Evolutionary conservation across 2,329 filamentous ascomycete genomes (phyloP), one percentile per base, ranked within the genome.

Genomic region (Fusarium mexicanum): DNA sequence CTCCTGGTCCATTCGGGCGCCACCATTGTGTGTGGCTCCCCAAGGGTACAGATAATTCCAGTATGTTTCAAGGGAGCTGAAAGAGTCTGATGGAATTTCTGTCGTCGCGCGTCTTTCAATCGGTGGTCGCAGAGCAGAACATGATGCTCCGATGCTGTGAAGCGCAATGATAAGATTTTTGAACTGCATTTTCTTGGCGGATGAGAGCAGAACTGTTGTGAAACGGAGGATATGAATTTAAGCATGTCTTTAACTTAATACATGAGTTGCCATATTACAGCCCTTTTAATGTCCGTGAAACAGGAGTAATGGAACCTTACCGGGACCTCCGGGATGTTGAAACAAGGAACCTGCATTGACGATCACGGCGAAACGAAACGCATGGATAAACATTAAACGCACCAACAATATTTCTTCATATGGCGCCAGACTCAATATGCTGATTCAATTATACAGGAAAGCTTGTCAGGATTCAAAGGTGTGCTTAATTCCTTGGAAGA

Each of bases 41-140:
- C 72, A 74, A 2, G 72, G 72, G 33, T 74, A 74, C 2, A 75
- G 17, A 10, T 74, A 74, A 12, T 74, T 74, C 72, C 72, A 74
- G 57, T 74, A 75, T 1, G 64, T 74, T 10, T 74, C 68, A 3
- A 74, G 68, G 1, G 64, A 69, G 10, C 46, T 53, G 16, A 74
- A 74, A 0, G 72, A 74, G 14, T 74, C 68, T 10, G 47, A 24
- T 12, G 72, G 72, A 4, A 74, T 75, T 26, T 69, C 60, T 14
- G 68, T 75, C 7, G 47, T 57, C 24, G 61, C 68, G 22, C 72
- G 72, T 33, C 24, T 37, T 24, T 74, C 68, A n/a, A 69, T 58
- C 5, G 63, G 61, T 16, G 64, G 47, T 18, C 57, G 54, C 9
- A 63, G 47, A n/a, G 17, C 22, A 44, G 65, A 55, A 46, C 65